A percentile compares a stretch with the other conserved stretches of the same genome.
Conservation (phyloP, 2,329 filamentous ascomycete genomes). For the Xylariaceae sp. region DNA sequence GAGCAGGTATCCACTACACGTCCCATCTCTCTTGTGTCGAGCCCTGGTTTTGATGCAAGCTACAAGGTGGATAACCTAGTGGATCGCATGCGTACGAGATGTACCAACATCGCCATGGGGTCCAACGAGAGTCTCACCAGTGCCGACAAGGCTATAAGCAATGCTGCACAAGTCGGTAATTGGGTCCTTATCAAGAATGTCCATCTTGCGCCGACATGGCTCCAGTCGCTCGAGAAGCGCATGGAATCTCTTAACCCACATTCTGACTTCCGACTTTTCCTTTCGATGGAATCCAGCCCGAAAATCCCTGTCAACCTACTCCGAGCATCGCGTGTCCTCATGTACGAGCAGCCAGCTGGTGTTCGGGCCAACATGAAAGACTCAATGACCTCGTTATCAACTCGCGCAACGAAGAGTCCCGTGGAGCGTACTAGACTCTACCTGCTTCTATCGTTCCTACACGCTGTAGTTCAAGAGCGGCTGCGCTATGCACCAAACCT, state of each 20-base stretch:
- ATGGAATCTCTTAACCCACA: conserved; percentile 94
- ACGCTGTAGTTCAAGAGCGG: conserved; percentile 92
- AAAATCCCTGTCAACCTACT: conserved; percentile 97
- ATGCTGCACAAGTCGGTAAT: conserved; percentile 83
- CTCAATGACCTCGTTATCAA: conserved; percentile 77
- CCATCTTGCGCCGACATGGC: conserved; percentile 90
- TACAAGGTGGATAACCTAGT: conserved; percentile 98
- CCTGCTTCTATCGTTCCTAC: conserved; percentile 85
- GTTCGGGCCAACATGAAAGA: conserved; percentile 99
- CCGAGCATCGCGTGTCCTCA: conserved; percentile 86
- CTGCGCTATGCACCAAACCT: conserved; percentile 89
- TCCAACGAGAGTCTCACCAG: conserved; percentile 90
- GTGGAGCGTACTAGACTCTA: conserved; percentile 90
- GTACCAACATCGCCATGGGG: conserved; percentile 98
- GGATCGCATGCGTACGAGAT: conserved; percentile 73
- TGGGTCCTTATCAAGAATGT: conserved; percentile 99
- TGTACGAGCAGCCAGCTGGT: conserved; percentile 97
- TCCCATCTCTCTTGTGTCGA: conserved; percentile 89
- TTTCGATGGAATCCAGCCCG: conserved; percentile 95
- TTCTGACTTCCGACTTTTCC: conserved; percentile 86
- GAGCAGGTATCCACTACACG: conserved; percentile 77
- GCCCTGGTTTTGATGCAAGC: conserved; percentile 93
- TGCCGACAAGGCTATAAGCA: conserved; percentile 92
- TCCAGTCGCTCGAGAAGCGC: conserved; percentile 95
- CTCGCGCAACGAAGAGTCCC: conserved; percentile 72